These are phyloP conservation scores for Ascochyta lentis DNA, from an alignment of 2,329 filamentous ascomycete genomes.

Conservation along the genomic window DNA sequence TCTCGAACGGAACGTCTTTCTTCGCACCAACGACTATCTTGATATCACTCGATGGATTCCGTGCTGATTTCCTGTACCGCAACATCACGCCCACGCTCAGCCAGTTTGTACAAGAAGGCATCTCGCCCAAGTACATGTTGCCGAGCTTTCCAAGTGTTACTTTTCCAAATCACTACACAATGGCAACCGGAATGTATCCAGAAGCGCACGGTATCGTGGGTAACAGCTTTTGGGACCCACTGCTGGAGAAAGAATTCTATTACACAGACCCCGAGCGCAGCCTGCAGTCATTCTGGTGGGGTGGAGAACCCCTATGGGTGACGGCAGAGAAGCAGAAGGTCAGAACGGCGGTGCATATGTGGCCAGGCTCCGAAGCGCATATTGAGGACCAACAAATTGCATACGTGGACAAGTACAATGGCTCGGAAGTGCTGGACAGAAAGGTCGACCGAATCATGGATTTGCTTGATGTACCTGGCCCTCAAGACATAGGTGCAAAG, in stretches of 20 bases:
- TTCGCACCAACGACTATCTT: conserved; percentile 93
- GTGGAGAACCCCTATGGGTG: conserved; percentile 90
- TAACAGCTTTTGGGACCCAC: conserved; percentile 93
- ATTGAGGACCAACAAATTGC: conserved; percentile 76
- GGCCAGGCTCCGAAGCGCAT: conserved; percentile 93
- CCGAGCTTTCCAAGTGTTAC: conserved; percentile 96
- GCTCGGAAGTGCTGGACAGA: conserved; percentile 71
- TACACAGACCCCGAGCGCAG: conserved; percentile 80
- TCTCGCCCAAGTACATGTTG: conserved; percentile 90
- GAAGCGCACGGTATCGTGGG: conserved; percentile 93
- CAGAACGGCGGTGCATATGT: conserved; percentile 91
- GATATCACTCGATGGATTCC: conserved; percentile 93
- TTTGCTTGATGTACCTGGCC: conserved; percentile 83
- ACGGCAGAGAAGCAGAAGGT: conserved; percentile 86
- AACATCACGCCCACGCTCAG: conserved; percentile 83
- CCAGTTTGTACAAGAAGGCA: conserved; percentile 78
- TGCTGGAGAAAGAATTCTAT: conserved; percentile 78
- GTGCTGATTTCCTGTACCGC: conserved; percentile 87
- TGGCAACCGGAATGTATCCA: conserved; percentile 90
- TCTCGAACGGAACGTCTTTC: conserved; percentile 81
- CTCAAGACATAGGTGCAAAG: conserved; percentile 62
- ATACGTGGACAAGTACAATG: conserved; percentile 85
- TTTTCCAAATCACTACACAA: conserved; percentile 92
- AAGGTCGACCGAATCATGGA: conserved; percentile 83
- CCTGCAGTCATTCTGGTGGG: conserved; percentile 91